Evolutionary conservation across 2,329 filamentous ascomycete species (phyloP), one percentile per base, ranked within the genome.

Genomic region (Dryadomyces quercivorus): DNA sequence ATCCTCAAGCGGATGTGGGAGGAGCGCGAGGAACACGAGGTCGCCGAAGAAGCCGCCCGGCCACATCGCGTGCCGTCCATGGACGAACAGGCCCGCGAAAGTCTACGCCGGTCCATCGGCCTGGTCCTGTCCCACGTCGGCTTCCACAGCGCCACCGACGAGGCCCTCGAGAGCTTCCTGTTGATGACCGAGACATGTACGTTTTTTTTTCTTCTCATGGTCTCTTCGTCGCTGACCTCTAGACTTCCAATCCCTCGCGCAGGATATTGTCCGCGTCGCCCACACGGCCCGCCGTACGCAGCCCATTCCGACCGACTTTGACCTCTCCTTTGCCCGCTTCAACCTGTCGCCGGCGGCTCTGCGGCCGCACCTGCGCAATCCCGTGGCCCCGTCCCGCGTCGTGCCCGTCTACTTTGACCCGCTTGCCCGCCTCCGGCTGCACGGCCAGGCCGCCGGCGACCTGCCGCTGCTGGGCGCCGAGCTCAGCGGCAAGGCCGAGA

Each of bases 141-240:
- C 31, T 85, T 84, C 60, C 70, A 75, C 34, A 69, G 71, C 26
- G 75, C 80, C 15, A 74, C 70, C 1, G 70, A 72, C 8, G 76
- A 81, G 53, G 80, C 81, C 1, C 65, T 85, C 60, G 80, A 84
- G 63, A 75, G 75, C 59, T 78, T 84, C 46, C 73, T 77, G 4
- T 65, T 68, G 20, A 69, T 75, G 59, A 75, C 77, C 1, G 81
- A 84, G 61, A 72, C 72, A 5, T 85, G 81, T 84, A 64, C 57
- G 78, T 64, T n/a, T 4, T 20, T 34, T 34, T 36, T 43, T 43
- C 20, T 12, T 31, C n/a, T n/a, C 20, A n/a, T n/a, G n/a, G 16
- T 18, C 22, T n/a, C 31, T 18, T 3, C 20, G n/a, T 40, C 22
- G 8, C 20, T 45, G 5, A 43, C 34, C 13, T 2, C 10, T 58